Evolutionary conservation across 768 basidiomycete genomes (phyloP), one percentile per base, ranked within the genome.

Genomic region (Lactarius sp.): DNA sequence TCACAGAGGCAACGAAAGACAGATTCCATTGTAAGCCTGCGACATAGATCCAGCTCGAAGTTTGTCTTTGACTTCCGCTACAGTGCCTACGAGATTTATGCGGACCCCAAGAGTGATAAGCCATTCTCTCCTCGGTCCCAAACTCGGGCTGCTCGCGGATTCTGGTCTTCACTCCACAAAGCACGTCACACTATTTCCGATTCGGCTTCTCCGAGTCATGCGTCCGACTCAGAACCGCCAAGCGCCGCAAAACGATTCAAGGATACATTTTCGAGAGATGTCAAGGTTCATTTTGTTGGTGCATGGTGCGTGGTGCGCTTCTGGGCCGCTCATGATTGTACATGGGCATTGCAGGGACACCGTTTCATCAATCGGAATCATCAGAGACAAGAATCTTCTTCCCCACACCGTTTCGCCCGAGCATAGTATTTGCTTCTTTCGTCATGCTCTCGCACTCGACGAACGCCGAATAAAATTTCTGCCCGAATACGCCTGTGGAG

Each of bases 371-470:
- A 73, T 81, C 49, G 78, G 80, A 6, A 12, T 79, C 3, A 44
- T 73, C 13, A 71, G 62, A 14, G 70, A 62, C 22, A 27, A 27
- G 22, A 27, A 27, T 27, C 22, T 27, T 27, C 22, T 27, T 7
- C 77, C 80, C 6, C 65, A 61, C 22, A 71, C 70, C 18, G 62
- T 61, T 8, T 69, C 70, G 2, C 70, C 67, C 54, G 67, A 74
- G 39, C 74, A 78, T 55, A 71, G 79, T 8, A 27, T 27, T 27
- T 72, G 61, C n/a, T 36, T 41, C 51, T 80, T 81, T 60, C 75
- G 80, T 7, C 80, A 81, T 67, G 80, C 78, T 0, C 70, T 81
- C 5, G 80, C 81, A 0, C 70, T 81, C 33, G 80, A 81, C 60
- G 81, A 81, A 52, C 71, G 75, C 31, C 75, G 81, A 6, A 78